Conservation (phyloP, 352 stramenopile species). For the Globisporangium uncinulatum region DNA sequence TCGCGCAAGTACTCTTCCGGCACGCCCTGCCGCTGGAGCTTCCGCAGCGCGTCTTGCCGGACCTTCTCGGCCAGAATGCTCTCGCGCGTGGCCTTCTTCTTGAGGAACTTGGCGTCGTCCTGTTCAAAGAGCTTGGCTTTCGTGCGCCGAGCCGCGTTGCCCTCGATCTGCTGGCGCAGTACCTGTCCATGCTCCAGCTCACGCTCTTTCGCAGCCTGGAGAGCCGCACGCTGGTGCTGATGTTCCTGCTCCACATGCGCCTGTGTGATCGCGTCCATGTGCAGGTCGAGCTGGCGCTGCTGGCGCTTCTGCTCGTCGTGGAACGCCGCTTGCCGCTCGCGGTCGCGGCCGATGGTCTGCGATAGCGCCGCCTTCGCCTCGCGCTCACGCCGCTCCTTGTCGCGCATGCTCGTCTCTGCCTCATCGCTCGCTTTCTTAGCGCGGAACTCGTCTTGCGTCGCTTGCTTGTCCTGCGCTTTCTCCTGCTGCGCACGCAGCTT, state of each 20-base stretch:
- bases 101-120: conserved; percentile 62
- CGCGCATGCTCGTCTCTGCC: conserved; percentile 43
- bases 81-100: conserved; percentile 72
- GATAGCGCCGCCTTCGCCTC: conserved; percentile 32
- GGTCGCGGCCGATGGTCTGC: conserved; percentile 46
- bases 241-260: conserved; percentile 40
- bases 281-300: conserved; percentile 27
- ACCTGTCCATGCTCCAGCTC: conserved; percentile 29
- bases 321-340: conserved; percentile 55
- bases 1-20: conserved; percentile 64
- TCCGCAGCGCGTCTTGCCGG: conserved; percentile 46
- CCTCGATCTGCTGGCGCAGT: conserved; percentile 49
- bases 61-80: conserved; percentile 76
- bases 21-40: conserved; percentile 59
- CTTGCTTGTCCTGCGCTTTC: conserved; percentile 74
- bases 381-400: conserved; percentile 46
- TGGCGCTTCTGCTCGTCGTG: conserved; percentile 34
- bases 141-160: conserved; percentile 38
- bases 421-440: conserved; percentile 73
- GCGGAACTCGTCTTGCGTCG: conserved; percentile 58
- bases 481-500: conserved; percentile 78
- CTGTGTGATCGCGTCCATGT: conserved; percentile 39
- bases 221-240: conserved; percentile 23
- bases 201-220: conserved; percentile 26
- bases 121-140: conserved; percentile 64